Conservation (phyloP, 192 early-diverging fungal species). For the Phycomyces blakesleeanus region DNA sequence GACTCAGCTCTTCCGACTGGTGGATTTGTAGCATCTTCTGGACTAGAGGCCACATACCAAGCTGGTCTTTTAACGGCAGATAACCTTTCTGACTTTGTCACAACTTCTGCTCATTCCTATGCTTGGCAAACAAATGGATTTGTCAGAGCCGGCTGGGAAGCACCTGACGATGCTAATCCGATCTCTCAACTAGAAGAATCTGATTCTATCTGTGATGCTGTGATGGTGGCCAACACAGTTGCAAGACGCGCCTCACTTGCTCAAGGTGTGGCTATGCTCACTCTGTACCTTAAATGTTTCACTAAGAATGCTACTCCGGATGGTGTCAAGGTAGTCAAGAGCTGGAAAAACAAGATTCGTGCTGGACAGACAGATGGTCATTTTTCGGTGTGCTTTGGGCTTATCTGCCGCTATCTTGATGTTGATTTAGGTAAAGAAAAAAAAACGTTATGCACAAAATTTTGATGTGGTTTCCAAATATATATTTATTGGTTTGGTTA, state of each 20-base stretch:
- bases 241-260: slow-evolving; percentile 63
- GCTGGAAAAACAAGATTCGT: slow-evolving; percentile 36
- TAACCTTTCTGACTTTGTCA: slow-evolving; percentile 47
- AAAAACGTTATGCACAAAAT: too few relatives aligned
- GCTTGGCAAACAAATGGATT: slow-evolving; percentile 69
- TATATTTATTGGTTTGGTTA: neutral
- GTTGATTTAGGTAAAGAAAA: slow-evolving; percentile 57
- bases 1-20: slow-evolving; percentile 94
- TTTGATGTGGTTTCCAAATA: too few relatives aligned
- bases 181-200: slow-evolving; percentile 21
- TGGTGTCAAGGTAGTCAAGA: slow-evolving; percentile 23
- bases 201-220: slow-evolving; percentile 32
- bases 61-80: slow-evolving; percentile 49
- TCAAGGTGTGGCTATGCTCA: slow-evolving; percentile 67
- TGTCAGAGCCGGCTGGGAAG: slow-evolving; percentile 52
- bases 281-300: slow-evolving; percentile 62
- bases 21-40: slow-evolving; percentile 91
- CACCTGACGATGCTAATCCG: slow-evolving; percentile 25
- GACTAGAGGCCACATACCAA: slow-evolving; percentile 82
- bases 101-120: slow-evolving; percentile 61
- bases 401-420: slow-evolving; percentile 55
- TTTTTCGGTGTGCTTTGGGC: slow-evolving; percentile 75
- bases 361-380: slow-evolving; percentile 57
- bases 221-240: slow-evolving; percentile 49
- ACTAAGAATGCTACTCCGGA: slow-evolving; percentile 15